These are phyloP conservation scores for Trifolium dubium DNA, from an alignment of 306 rosid species.

Conservation along the genomic window DNA sequence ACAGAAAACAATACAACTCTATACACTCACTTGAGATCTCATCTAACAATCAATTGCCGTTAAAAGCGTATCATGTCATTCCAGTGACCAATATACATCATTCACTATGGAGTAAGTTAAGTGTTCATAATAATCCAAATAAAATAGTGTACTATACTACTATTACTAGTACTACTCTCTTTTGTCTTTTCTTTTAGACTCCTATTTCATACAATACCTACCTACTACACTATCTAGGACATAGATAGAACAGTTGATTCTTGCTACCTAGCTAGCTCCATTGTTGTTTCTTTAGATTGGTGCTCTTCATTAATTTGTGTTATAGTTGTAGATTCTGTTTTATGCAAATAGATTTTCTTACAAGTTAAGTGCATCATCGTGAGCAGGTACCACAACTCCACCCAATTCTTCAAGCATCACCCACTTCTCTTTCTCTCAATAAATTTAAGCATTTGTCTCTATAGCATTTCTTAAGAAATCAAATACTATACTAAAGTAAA, in stretches of 20 bases:
- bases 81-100: conserved; percentile 26
- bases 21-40: neutral
- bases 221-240: neutral
- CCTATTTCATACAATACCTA: neutral
- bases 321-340: conserved; percentile 7
- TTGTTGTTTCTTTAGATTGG: neutral
- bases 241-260: neutral
- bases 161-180: neutral
- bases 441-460: neutral
- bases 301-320: neutral
- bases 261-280: neutral
- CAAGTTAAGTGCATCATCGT: conserved; percentile 7
- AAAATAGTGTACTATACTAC: too few relatives aligned
- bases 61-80: conserved; percentile 38
- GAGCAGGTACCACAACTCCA: conserved; percentile 32
- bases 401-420: conserved; percentile 19
- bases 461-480: too few relatives aligned
- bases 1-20: conserved; percentile 28
- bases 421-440: neutral
- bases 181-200: conserved; percentile 34
- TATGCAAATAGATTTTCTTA: conserved; percentile 22
- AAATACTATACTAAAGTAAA: too few relatives aligned
- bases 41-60: conserved; percentile 45
- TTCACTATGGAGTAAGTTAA: neutral
- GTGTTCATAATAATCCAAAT: neutral